Percentiles rank a stretch among this genome's conserved stretches.
These are phyloP conservation scores for Tolypocladium pustulatum DNA, from an alignment of 2,329 filamentous ascomycete genomes.

Conservation along the genomic window DNA sequence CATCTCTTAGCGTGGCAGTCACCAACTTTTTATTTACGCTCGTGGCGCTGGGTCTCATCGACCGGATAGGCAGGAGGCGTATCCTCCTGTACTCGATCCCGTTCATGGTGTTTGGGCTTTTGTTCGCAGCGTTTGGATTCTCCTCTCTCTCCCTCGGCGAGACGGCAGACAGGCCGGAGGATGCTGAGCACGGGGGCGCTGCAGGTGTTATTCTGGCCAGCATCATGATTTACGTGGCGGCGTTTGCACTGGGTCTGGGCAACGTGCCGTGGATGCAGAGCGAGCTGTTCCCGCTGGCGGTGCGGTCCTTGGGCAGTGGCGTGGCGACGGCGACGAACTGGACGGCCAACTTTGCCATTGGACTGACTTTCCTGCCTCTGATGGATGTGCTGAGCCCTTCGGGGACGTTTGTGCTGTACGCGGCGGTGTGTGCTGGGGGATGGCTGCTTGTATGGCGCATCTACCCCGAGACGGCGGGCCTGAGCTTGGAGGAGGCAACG, in stretches of 20 bases:
- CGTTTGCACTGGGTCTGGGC: conserved; percentile 79
- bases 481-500: conserved; percentile 73
- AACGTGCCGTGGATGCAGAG: conserved; percentile 96
- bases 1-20: conserved; percentile 67
- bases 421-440: conserved; percentile 54
- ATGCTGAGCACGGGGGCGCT: conserved; percentile 18
- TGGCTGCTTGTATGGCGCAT: conserved; percentile 61
- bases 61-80: conserved; percentile 65
- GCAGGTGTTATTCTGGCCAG: conserved; percentile 56
- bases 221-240: conserved; percentile 74
- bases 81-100: conserved; percentile 79
- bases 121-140: conserved; percentile 65
- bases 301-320: conserved; percentile 62
- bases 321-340: conserved; percentile 75
- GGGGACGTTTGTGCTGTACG: conserved; percentile 77
- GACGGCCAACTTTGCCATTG: conserved; percentile 77
- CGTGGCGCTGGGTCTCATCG: conserved; percentile 66
- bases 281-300: conserved; percentile 74
- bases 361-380: conserved; percentile 78
- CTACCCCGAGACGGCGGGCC: conserved; percentile 78
- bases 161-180: conserved; percentile 7
- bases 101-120: conserved; percentile 66
- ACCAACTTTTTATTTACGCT: conserved; percentile 77
- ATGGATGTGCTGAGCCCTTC: conserved; percentile 65
- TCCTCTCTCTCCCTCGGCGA: conserved; percentile 42